Evolutionary conservation across 345 rosid genomes (phyloP).

Genomic region (Citrus mangshanensis): DNA sequence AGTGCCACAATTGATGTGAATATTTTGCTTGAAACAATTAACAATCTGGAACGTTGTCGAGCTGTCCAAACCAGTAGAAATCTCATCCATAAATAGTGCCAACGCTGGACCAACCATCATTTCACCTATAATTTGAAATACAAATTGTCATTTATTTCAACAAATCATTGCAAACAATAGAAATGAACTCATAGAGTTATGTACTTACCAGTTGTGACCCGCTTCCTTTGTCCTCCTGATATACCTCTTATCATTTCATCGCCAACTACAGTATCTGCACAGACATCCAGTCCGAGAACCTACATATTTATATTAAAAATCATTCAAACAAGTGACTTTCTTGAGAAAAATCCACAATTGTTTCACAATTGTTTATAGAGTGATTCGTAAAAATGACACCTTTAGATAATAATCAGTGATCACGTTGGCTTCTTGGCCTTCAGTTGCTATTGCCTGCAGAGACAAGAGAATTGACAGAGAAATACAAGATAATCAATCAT

Average conservation of each 20-base stretch:
- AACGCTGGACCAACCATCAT: no score
- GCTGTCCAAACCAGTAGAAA: conserved; percentile 73
- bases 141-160: conserved; percentile 6
- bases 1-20: conserved; percentile 48
- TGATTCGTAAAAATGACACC: not conserved
- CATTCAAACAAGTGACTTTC: not conserved
- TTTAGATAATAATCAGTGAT: conserved; percentile 32
- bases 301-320: conserved; percentile 8
- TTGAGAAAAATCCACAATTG: not conserved
- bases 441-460: conserved; percentile 43
- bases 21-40: conserved; percentile 48
- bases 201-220: not conserved
- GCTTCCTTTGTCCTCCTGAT: no score
- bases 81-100: conserved; percentile 56
- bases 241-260: conserved; percentile 30
- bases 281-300: conserved; percentile 55
- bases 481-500: not conserved
- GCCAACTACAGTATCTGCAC: conserved; percentile 65
- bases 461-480: not conserved
- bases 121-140: no score
- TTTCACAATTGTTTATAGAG: not conserved
- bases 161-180: no score
- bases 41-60: conserved; percentile 66
- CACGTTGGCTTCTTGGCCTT: conserved; percentile 43
- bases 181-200: no score